A percentile compares a stretch with the other conserved stretches of the same genome.
phyloP scores from a whole-genome alignment of 441 rosid species.

The Isatis lusitanica region DNA sequence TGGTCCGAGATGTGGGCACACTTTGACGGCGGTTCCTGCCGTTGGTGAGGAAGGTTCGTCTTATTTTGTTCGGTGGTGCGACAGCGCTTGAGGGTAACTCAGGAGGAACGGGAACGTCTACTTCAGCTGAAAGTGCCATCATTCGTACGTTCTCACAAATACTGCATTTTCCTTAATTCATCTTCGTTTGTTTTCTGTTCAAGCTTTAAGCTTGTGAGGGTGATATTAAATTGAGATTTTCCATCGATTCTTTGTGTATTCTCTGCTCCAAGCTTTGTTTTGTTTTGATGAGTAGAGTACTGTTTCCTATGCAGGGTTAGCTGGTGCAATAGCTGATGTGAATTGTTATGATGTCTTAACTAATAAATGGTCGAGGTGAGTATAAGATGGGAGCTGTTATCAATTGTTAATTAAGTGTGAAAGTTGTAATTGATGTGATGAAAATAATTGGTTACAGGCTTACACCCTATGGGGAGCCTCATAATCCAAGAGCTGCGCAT shows the following conservation, averaged over 20 bases:
- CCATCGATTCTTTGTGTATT: background rate
- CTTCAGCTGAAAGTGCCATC: constrained; percentile 95
- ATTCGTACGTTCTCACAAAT: constrained; percentile 56
- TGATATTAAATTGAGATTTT: background rate
- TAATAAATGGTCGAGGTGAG: constrained; percentile 96
- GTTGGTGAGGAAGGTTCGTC: constrained; percentile 90
- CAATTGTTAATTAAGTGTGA: background rate
- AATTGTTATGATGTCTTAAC: constrained; percentile 90
- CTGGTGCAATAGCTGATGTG: constrained; percentile 98
- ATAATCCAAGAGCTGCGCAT: constrained; percentile 98
- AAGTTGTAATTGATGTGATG: constrained; percentile 2
- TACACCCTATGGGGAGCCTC: constrained; percentile 92
- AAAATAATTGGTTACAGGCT: constrained; percentile 50
- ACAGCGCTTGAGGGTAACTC: constrained; percentile 97
- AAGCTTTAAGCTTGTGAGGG: background rate
- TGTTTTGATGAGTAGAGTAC: background rate
- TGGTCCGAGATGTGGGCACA: constrained; percentile 96
- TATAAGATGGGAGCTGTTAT: background rate
- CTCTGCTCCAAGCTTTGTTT: background rate
- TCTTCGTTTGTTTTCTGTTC: background rate
- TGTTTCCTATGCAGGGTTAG: constrained; percentile 63
- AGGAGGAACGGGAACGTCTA: constrained; percentile 80
- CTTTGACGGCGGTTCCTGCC: constrained; percentile 87
- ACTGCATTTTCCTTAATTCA: background rate
- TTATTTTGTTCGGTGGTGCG: constrained; percentile 94